phyloP scores from a whole-genome alignment of 192 early-diverging fungal genomes.

The Phlyctochytrium bullatum region DNA sequence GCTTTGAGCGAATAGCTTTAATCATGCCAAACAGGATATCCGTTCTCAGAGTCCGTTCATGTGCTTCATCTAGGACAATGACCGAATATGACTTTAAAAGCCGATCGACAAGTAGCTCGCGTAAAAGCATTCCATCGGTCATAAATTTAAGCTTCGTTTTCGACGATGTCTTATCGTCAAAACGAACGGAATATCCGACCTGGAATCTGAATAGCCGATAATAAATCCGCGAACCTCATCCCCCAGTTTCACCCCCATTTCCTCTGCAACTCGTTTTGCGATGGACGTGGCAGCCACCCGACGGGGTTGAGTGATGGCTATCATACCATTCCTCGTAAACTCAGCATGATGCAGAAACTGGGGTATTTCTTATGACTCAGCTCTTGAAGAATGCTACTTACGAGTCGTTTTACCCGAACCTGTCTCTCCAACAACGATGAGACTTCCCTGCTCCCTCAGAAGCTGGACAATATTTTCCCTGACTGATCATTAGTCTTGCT shows the following conservation, averaged over 20 bases:
- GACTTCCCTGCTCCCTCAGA: conserved; percentile 40
- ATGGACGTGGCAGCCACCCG: conserved; percentile 57
- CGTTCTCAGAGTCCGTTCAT: conserved; percentile 95
- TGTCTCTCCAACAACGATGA: conserved; percentile 78
- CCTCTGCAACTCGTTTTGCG: conserved; percentile 58
- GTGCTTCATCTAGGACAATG: conserved; percentile 94
- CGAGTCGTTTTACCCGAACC: conserved; percentile 81
- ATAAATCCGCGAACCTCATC: conserved; percentile 70
- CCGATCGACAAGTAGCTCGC: conserved; percentile 84
- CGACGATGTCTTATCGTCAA: conserved; percentile 84
- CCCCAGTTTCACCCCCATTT: conserved; percentile 42
- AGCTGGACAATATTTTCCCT: conserved; percentile 12
- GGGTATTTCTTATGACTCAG: conserved; percentile 67
- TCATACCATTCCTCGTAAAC: conserved; percentile 41
- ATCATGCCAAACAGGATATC: conserved; percentile 97
- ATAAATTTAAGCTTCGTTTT: conserved; percentile 86
- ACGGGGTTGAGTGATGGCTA: conserved; percentile 55
- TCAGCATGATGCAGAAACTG: conserved; percentile 81
- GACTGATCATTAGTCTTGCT: background rate
- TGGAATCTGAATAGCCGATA: conserved; percentile 23
- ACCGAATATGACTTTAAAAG: conserved; percentile 75
- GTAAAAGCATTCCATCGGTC: conserved; percentile 94
- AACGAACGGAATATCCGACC: conserved; percentile 95
- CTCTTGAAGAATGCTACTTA: conserved; percentile 16
- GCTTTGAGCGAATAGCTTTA: conserved; percentile 75